Evolutionary conservation across 2,329 filamentous ascomycete species (phyloP).

Genomic region (Ilyonectria mors-panacis): DNA sequence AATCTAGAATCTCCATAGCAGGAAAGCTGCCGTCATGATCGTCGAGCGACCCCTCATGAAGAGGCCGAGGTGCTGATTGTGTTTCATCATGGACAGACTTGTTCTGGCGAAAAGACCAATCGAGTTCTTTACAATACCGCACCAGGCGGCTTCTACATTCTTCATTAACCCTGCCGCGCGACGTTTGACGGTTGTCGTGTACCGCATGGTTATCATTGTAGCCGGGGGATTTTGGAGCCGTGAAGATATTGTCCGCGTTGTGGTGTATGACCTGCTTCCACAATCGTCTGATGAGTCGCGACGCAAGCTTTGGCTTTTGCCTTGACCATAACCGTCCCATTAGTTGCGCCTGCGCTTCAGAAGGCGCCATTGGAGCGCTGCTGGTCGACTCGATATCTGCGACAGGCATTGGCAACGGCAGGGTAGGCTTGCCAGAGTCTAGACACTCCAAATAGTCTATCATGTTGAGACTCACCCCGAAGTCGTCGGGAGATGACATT

Average conservation of each 20-base stretch:
- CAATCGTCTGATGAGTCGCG: not conserved
- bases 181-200: not conserved
- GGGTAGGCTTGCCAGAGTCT: not conserved
- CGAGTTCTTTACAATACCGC: slow-evolving; percentile 24
- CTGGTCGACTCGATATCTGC: not conserved
- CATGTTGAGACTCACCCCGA: not conserved
- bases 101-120: not conserved
- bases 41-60: not conserved
- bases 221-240: not conserved
- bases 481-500: not conserved
- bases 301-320: slow-evolving; percentile 8
- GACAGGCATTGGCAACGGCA: not conserved
- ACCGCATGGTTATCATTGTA: too few species aligned
- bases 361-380: not conserved
- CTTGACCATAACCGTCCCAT: slow-evolving; percentile 23
- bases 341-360: not conserved
- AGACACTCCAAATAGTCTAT: not conserved
- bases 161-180: slow-evolving; percentile 8
- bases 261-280: slow-evolving; percentile 12
- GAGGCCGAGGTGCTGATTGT: not conserved
- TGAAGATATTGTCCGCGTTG: slow-evolving; percentile 27
- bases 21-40: not conserved
- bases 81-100: not conserved
- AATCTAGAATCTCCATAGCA: slow-evolving; percentile 24
- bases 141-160: slow-evolving; percentile 9